Conservation (phyloP, 192 early-diverging fungal species). For the Umbelopsis sp. region DNA sequence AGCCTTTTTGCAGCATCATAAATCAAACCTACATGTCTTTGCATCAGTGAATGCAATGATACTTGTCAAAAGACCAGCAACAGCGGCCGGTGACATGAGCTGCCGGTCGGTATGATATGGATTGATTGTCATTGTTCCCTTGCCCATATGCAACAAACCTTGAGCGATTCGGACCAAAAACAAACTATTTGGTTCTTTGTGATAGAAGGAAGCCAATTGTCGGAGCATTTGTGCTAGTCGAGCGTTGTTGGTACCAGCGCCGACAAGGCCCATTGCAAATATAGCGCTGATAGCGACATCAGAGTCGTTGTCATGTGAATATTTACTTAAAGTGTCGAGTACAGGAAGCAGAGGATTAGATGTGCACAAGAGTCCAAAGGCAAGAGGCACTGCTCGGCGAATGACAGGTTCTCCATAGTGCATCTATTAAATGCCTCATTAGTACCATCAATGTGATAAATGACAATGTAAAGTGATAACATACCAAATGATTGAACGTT, state of each 20-base stretch:
- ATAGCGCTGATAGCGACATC: slow-evolving; percentile 95
- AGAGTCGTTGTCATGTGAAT: slow-evolving; percentile 97
- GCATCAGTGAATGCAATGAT: slow-evolving; percentile 89
- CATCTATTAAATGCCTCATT: slow-evolving; percentile 61
- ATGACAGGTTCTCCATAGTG: slow-evolving; percentile 98
- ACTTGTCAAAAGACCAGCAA: slow-evolving; percentile 86
- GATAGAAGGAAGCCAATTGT: slow-evolving; percentile 95
- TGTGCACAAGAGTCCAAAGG: slow-evolving; percentile 91
- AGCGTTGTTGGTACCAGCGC: slow-evolving; percentile 99
- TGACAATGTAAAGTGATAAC: not conserved
- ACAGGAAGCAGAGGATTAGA: slow-evolving; percentile 94
- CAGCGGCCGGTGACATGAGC: slow-evolving; percentile 87
- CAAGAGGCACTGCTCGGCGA: slow-evolving; percentile 91
- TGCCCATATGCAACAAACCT: slow-evolving; percentile 95
- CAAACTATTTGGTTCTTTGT: slow-evolving; percentile 88
- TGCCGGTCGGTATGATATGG: slow-evolving; percentile 92
- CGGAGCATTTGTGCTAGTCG: slow-evolving; percentile 96
- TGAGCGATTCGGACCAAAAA: slow-evolving; percentile 87
- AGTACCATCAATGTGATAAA: not conserved
- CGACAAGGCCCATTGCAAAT: slow-evolving; percentile 98
- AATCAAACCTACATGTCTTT: slow-evolving; percentile 69
- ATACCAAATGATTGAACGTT: slow-evolving; percentile 90
- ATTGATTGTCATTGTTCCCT: slow-evolving; percentile 96
- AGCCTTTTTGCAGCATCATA: not conserved
- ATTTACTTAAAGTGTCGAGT: slow-evolving; percentile 95